Base-by-base conservation (phyloP, 1,284 basidiomycete genomes). In the Ganoderma multipileum region DNA sequence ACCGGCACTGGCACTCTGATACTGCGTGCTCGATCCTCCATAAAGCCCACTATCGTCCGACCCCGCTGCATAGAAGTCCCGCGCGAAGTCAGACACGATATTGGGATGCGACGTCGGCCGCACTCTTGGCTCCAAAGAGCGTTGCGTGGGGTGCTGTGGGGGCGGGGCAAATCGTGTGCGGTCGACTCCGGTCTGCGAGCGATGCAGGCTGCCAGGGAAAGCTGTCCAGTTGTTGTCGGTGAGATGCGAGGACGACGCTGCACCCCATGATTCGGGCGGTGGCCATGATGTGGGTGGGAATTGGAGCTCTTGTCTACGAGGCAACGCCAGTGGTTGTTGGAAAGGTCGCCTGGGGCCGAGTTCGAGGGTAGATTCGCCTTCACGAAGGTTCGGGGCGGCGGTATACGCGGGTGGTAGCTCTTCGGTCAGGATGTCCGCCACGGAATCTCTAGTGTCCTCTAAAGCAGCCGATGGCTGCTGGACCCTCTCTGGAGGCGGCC, bases 371-470 rank as follows among this genome's bases (percentile, higher is more conserved):
- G 82, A 78, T 76, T 93, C 91, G 14, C 90, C 91, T 2, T 84
- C 80, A 62, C 77, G 73, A 14, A 82, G 64, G 65, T 89, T 85
- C 1, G 91, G 84, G 3, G 83, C 74, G 0, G 86, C 81, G 0
- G 90, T 90, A 73, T 93, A 93, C 0, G 90, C 88, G 0, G 91
- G 91, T 0, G 91, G 91, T 4, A 84, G 80, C 23, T 89, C 88
- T 23, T 89, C 88, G 1, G 71, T 67, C 6, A 78, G 67, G 20
- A 72, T 28, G 30, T 78, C 76, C 54, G 72, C 71, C 23, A 73
- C 68, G 42, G 72, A 72, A 18, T 42, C 62, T 62, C 67, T 61
- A 41, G 63, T 42, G 16, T 38, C 38, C 16, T 14, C 38, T 23
- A 38, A 16, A 18, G 38, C 14, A 41, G 1, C 20, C n/a, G 38